Evolutionary conservation across 768 basidiomycete species (phyloP), one percentile per base, ranked within the genome.

Genomic region (Sporobolomyces pararoseus): DNA sequence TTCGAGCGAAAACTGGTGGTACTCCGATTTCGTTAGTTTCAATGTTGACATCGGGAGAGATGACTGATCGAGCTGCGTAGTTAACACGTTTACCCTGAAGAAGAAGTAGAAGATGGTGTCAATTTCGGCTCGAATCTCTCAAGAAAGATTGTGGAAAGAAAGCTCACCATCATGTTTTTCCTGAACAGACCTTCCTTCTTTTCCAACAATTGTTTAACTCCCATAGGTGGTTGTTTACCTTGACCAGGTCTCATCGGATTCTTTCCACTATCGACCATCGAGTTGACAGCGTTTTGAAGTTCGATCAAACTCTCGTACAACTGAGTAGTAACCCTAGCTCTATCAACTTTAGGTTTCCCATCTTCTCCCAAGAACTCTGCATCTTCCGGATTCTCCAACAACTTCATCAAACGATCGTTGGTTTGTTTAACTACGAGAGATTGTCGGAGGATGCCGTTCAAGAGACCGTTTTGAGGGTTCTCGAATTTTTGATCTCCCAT

Each of bases 141-240:
- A n/a, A n/a, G n/a, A n/a, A n/a, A n/a, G n/a, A n/a, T n/a, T n/a
- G n/a, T n/a, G n/a, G n/a, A n/a, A 34, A 59, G 63, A 16, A 34
- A 31, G 79, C 84, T 65, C 66, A 92, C 94, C 96, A 99, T 99
- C 96, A 99, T 98, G 77, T 99, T 87, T 81, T 94, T 96, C 66
- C 96, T 84, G 84, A 99, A 99, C 57, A 99, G 79, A 52, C 96
- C 96, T 73, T 98, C 96, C 81, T 99, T 99, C 85, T 98, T 99
- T 82, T 99, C 96, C 76, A 99, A 81, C 17, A 89, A 85, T 80
- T 99, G 95, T 83, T 98, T 99, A 72, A 99, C 87, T 72, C 96
- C 96, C 51, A 87, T 83, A 39, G 94, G 93, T 34, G 94, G 93
- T 25, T 90, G 82, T 77, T 92, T 92, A 4, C 95, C 96, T 77